Percentiles rank a stretch among this genome's conserved stretches.
Evolutionary conservation across 176 grass and related monocot genomes (phyloP).

Genomic region (Pharus latifolius): DNA sequence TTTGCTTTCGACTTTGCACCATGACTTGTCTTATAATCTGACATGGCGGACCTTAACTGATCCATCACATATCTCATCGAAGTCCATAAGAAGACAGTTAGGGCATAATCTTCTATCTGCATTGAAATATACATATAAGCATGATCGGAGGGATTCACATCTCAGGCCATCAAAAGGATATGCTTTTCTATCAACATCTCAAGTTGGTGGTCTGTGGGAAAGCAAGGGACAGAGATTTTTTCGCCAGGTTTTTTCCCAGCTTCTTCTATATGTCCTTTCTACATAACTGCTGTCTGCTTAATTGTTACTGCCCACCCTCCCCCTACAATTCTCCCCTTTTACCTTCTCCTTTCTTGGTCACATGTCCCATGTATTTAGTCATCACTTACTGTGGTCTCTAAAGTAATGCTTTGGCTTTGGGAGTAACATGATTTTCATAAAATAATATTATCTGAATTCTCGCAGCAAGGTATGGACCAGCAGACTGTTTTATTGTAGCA

Average conservation of each 20-base stretch:
- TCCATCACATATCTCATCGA: constrained; percentile 44
- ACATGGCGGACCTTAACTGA: constrained; percentile 66
- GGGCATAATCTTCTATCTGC: constrained; percentile 80
- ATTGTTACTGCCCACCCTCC: too few relatives aligned
- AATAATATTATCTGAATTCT: too few relatives aligned
- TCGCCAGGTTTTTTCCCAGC: constrained; percentile 47
- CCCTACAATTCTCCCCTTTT: too few relatives aligned
- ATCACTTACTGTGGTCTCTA: too few relatives aligned
- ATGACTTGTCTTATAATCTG: constrained; percentile 77
- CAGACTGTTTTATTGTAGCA: too few relatives aligned
- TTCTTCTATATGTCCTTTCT: neutral
- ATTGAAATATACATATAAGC: constrained; percentile 82
- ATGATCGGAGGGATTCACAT: constrained; percentile 77
- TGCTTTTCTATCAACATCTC: constrained; percentile 76
- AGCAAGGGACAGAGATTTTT: constrained; percentile 61
- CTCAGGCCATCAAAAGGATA: constrained; percentile 82
- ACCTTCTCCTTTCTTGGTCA: neutral
- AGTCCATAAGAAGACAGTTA: constrained; percentile 64
- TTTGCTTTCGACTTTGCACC: constrained; percentile 76
- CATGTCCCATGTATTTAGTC: too few relatives aligned
- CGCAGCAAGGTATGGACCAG: too few relatives aligned
- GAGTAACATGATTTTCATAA: too few relatives aligned
- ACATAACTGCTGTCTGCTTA: neutral
- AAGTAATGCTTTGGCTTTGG: too few relatives aligned
- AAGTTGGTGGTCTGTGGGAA: constrained; percentile 70